A percentile compares a stretch with the other conserved stretches of the same genome.
Conservation (phyloP, 2,329 filamentous ascomycete species). For the Aulographum hederae region DNA sequence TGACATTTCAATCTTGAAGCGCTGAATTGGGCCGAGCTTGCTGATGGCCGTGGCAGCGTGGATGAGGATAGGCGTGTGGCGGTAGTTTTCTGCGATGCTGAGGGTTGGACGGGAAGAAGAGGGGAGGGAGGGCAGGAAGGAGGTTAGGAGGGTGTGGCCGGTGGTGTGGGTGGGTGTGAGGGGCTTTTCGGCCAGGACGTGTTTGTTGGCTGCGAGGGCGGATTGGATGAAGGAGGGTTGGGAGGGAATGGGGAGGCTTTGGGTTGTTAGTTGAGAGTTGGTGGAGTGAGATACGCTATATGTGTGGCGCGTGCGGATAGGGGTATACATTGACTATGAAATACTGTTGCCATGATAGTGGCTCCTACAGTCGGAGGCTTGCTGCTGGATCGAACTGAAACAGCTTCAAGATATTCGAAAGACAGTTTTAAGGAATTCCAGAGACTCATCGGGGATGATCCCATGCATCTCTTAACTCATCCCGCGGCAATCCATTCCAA, state of each 20-base stretch:
- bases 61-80: slow-evolving; percentile 39
- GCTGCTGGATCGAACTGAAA: too few relatives aligned
- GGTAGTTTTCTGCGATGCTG: slow-evolving; percentile 55
- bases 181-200: slow-evolving; percentile 54
- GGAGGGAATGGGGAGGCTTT: slow-evolving; percentile 39
- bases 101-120: slow-evolving; percentile 24
- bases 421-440: too few relatives aligned
- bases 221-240: slow-evolving; percentile 41
- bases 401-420: too few relatives aligned
- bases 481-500: too few relatives aligned
- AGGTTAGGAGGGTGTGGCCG: slow-evolving; percentile 29
- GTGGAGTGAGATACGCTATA: too few relatives aligned
- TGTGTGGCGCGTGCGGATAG: too few relatives aligned
- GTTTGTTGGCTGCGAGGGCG: slow-evolving; percentile 46
- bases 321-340: slow-evolving; percentile 1
- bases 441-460: too few relatives aligned
- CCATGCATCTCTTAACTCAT: too few relatives aligned
- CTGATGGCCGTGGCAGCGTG: slow-evolving; percentile 32
- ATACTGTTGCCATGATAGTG: too few relatives aligned
- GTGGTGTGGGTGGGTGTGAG: slow-evolving; percentile 40
- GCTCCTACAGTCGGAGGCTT: too few relatives aligned
- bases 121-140: slow-evolving; percentile 23
- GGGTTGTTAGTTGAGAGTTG: slow-evolving; percentile 9
- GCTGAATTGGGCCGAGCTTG: slow-evolving; percentile 33
- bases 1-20: slow-evolving; percentile 23